Evolutionary conservation across 805 yeast species (phyloP), one percentile per base, ranked within the genome.

Genomic region (Saturnispora hagleri): DNA sequence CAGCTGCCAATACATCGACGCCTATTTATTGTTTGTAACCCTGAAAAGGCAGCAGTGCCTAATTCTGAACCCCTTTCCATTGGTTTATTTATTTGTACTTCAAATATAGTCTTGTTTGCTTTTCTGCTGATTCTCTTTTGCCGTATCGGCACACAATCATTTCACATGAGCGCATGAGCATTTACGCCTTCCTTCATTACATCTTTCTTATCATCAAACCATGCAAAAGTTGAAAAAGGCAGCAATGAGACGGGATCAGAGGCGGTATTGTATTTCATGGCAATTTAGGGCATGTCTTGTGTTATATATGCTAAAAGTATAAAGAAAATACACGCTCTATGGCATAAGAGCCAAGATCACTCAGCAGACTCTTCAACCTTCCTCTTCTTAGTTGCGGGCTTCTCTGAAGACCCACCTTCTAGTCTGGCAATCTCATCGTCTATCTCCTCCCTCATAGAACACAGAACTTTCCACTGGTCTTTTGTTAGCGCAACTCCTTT

Each of bases 401-500:
- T 42, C 13, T 50, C 51, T 20, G 55, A 58, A 17, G 43, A 17
- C 1, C 46, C 35, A 9, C 48, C 54, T 38, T 52, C 51, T 35
- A 57, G 60, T 27, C 57, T 55, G 31, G 56, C 61, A 13, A 56
- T 43, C 36, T 59, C 63, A 13, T 62, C 68, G 17, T 48, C 42
- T 13, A 49, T 49, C 18, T 49, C 47, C 22, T 38, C 46, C 5
- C 31, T 18, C 27, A 43, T 24, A 4, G 22, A 22, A n/a, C 46
- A 22, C 6, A 49, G 24, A 12, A 38, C 51, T 24, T 62, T 62
- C 82, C 87, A 84, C 22, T 73, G 73, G 3, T 74, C 84, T 56
- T 71, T 75, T 1, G 83, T 78, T 26, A 82, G 63, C 1, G 86
- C 72, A 20, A 82, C 79, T 0, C 87, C 86, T 67, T 90, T 90